Evolutionary conservation across 2,329 filamentous ascomycete genomes (phyloP), one percentile per base, ranked within the genome.

Genomic region (Rhynchosporium graminicola): DNA sequence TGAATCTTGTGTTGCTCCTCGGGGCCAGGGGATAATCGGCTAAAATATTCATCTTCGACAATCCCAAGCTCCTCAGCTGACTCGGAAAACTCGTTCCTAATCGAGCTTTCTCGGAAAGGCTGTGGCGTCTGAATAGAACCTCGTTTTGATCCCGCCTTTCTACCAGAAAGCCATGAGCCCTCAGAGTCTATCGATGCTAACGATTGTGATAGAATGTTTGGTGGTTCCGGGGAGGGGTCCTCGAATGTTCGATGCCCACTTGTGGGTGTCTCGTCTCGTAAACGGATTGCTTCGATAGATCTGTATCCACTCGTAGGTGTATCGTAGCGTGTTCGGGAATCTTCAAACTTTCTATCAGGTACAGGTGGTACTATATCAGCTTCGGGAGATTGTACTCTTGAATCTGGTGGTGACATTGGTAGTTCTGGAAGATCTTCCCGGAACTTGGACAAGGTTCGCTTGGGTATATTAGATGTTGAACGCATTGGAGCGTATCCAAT

Each of bases 181-280:
- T 99, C 95, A 0, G 93, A 97, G 73, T 97, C 95, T 63, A 98
- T 91, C 0, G 93, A 97, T 1, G 92, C 95, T 20, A 98, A 82
- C 0, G 94, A 98, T 75, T 93, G 89, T 36, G 92, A 91, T 73
- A 92, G 76, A 43, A 66, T 83, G 71, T 57, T 74, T 68, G 57
- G 74, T 42, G 78, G 82, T 68, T 82, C 87, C 20, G 80, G 86
- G 4, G 82, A 87, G 31, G 78, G 74, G 29, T 79, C 76, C 4
- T 76, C 72, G 54, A 65, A 68, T 65, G 67, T 74, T 65, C 73
- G 77, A 62, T 76, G 73, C 62, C 76, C 76, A 36, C 78, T 80
- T 12, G 77, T 81, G 8, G 80, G 79, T 1, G 79, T 82, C 26
- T 79, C 71, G 59, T 72, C 66, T 54, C 65, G 76, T 48, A 78